phyloP scores from a whole-genome alignment of 1,284 basidiomycete species.

The Singerocomus inundabilis region DNA sequence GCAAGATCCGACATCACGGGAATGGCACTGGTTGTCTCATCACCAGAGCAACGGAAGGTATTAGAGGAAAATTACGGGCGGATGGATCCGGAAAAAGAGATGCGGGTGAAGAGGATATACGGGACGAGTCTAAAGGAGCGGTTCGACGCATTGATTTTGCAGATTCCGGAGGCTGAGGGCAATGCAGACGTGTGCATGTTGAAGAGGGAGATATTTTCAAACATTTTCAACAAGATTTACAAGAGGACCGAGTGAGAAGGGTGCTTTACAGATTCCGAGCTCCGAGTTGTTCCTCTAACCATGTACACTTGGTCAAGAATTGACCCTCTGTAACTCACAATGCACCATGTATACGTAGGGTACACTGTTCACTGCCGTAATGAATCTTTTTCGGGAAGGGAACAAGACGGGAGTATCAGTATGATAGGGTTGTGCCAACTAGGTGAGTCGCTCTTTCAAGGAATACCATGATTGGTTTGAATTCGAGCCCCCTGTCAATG shows the following conservation, averaged over 20 bases:
- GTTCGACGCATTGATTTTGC: conserved; percentile 56
- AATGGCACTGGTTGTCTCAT: conserved; percentile 71
- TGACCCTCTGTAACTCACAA: background rate
- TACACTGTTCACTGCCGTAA: background rate
- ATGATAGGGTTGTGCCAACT: too few relatives aligned
- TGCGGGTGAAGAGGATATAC: conserved; percentile 65
- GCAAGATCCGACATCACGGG: conserved; percentile 95
- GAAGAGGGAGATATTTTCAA: conserved; percentile 66
- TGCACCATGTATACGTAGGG: background rate
- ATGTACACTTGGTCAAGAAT: background rate
- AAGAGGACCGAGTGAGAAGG: background rate
- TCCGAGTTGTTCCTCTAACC: background rate
- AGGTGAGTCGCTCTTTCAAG: too few relatives aligned
- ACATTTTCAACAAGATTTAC: conserved; percentile 69
- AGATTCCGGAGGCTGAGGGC: conserved; percentile 46
- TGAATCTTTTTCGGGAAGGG: too few relatives aligned
- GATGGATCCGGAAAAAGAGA: conserved; percentile 61
- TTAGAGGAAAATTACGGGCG: conserved; percentile 84
- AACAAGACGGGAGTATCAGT: too few relatives aligned
- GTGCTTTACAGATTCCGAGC: background rate
- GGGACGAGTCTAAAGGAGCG: conserved; percentile 56
- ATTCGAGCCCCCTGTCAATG: background rate
- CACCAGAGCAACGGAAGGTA: conserved; percentile 52
- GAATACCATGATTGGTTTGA: background rate
- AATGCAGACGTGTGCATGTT: conserved; percentile 42